Percentiles rank a stretch among this genome's conserved stretches.
Evolutionary conservation across 1,284 basidiomycete genomes (phyloP).

Genomic region (Chalciporus sp.): DNA sequence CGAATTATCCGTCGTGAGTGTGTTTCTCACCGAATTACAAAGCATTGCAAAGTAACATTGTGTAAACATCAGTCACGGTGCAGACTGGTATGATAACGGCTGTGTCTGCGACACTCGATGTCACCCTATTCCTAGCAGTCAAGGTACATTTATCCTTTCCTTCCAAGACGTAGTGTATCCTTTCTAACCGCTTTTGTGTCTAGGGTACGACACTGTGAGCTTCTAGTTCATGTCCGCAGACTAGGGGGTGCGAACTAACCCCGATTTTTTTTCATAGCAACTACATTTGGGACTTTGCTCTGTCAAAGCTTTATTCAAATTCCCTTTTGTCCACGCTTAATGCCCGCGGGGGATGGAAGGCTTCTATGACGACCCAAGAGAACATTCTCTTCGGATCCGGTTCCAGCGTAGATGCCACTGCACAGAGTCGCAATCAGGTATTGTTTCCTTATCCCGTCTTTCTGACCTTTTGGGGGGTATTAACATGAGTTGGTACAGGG

Average conservation of each 20-base stretch:
- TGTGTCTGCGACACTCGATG: constrained; percentile 14
- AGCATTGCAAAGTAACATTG: background rate
- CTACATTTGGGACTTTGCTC: constrained; percentile 52
- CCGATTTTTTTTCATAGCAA: constrained; percentile 36
- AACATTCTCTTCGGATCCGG: constrained; percentile 17
- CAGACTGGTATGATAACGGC: constrained; percentile 25
- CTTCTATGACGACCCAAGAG: background rate
- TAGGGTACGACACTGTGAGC: constrained; percentile 9
- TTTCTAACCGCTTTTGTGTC: background rate
- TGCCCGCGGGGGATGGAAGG: constrained; percentile 37
- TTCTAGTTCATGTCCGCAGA: background rate
- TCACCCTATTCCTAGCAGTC: constrained; percentile 10
- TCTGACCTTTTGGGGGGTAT: no score
- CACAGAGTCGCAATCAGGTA: background rate
- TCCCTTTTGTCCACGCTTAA: constrained; percentile 59
- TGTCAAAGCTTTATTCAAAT: constrained; percentile 59
- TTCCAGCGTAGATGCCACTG: background rate
- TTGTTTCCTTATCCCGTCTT: no score
- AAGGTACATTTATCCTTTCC: constrained; percentile 6
- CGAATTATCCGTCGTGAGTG: constrained; percentile 20
- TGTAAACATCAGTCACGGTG: constrained; percentile 13
- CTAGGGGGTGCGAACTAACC: background rate
- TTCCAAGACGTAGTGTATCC: background rate
- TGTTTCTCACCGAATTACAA: background rate
- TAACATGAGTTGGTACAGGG: background rate